Conservation (phyloP, 1,284 basidiomycete species). For the Boletus sp. region DNA sequence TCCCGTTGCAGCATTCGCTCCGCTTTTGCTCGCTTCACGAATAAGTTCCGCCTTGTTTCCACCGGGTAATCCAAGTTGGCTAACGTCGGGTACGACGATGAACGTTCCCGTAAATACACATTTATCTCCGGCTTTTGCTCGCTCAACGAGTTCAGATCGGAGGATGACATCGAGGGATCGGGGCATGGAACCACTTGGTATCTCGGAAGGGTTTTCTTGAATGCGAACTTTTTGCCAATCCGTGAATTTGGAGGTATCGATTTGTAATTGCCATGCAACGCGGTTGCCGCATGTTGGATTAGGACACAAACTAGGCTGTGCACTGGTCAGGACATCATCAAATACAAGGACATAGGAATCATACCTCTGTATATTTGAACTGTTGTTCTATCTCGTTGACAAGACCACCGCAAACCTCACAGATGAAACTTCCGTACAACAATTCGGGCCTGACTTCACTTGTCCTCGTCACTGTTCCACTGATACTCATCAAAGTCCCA, state of each 20-base stretch:
- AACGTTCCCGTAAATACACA: constrained; percentile 98
- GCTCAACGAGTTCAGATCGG: constrained; percentile 93
- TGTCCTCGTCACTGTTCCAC: constrained; percentile 96
- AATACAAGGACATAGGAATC: constrained; percentile 34
- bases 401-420: constrained; percentile 84
- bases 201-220: constrained; percentile 98
- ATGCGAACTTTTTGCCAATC: constrained; percentile 99
- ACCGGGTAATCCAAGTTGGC: constrained; percentile 93
- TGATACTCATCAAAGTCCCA: constrained; percentile 91
- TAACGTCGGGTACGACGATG: constrained; percentile 98
- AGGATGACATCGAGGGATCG: constrained; percentile 95
- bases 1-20: constrained; percentile 58
- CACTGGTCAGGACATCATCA: constrained; percentile 7
- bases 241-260: constrained; percentile 96
- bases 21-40: constrained; percentile 78
- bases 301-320: constrained; percentile 88
- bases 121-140: constrained; percentile 98
- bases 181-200: constrained; percentile 99
- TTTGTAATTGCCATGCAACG: constrained; percentile 90
- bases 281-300: constrained; percentile 95
- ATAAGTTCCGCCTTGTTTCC: constrained; percentile 92
- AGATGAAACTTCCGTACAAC: constrained; percentile 92
- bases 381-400: constrained; percentile 99
- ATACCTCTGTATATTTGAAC: constrained; percentile 99
- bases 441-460: constrained; percentile 98